Percentiles rank a stretch among this genome's conserved stretches.
Evolutionary conservation across 306 rosid species (phyloP).

Genomic region (Astragalus glycyphyllos): DNA sequence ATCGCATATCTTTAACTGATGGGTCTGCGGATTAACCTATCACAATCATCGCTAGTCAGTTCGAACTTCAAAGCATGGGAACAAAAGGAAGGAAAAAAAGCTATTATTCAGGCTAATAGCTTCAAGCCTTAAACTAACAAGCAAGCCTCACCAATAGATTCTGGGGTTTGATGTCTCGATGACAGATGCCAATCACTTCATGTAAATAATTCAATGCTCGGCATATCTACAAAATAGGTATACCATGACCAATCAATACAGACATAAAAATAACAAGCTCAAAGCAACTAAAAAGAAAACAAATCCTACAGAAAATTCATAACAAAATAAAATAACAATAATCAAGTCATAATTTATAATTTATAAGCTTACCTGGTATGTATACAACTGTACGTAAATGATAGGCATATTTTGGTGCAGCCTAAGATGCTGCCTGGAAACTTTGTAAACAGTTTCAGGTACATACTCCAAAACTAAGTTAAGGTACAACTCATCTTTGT

Average conservation of each 20-base stretch:
- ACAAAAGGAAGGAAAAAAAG: too few relatives aligned
- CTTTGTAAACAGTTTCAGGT: constrained; percentile 84
- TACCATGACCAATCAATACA: constrained; percentile 24
- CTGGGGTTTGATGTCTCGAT: constrained; percentile 97
- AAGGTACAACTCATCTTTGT: constrained; percentile 88
- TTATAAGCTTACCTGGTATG: constrained; percentile 69
- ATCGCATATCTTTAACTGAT: constrained; percentile 92
- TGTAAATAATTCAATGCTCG: constrained; percentile 87
- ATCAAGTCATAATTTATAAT: constrained; percentile 12
- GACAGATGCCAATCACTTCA: constrained; percentile 85
- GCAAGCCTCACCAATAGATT: constrained; percentile 70
- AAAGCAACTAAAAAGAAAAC: constrained; percentile 2
- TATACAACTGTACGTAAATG: constrained; percentile 73
- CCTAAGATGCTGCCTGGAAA: constrained; percentile 71
- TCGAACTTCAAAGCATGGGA: background rate
- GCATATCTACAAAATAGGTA: constrained; percentile 73
- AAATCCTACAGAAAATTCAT: constrained; percentile 1
- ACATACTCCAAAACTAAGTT: constrained; percentile 91
- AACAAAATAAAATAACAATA: background rate
- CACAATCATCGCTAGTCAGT: constrained; percentile 36
- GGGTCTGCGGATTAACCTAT: constrained; percentile 83
- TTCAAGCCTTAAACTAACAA: too few relatives aligned
- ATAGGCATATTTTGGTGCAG: constrained; percentile 71
- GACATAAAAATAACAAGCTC: constrained; percentile 6
- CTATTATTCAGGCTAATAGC: too few relatives aligned